Evolutionary conservation across 495 filamentous ascomycete species (phyloP).

Genomic region (Penicillium subrubescens): DNA sequence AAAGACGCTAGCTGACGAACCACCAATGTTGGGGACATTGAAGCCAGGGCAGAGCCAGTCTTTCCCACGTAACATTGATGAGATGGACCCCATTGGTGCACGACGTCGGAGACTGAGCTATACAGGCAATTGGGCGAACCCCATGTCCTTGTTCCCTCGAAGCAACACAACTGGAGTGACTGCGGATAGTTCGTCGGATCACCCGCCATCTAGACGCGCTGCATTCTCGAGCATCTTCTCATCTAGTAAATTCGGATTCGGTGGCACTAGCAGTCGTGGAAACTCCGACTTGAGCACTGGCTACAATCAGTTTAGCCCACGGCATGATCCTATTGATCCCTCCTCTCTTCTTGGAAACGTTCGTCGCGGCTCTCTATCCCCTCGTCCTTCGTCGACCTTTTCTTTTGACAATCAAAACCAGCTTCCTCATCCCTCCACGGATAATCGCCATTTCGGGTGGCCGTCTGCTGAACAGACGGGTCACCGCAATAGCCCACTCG

Average conservation of each 20-base stretch:
- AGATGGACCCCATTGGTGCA: constrained; percentile 69
- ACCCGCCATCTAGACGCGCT: constrained; percentile 44
- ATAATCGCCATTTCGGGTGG: constrained; percentile 71
- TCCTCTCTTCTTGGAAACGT: constrained; percentile 54
- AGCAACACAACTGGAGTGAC: constrained; percentile 45
- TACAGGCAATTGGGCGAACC: constrained; percentile 61
- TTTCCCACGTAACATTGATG: constrained; percentile 69
- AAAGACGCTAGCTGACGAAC: constrained; percentile 69
- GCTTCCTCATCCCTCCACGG: constrained; percentile 77
- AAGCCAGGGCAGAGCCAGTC: constrained; percentile 81
- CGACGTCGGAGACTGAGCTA: constrained; percentile 66
- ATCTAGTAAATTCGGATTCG: constrained; percentile 44
- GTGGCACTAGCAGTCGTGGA: constrained; percentile 44
- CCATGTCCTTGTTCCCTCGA: constrained; percentile 55
- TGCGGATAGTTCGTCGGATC: constrained; percentile 48
- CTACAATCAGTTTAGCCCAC: constrained; percentile 65
- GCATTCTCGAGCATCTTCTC: constrained; percentile 52
- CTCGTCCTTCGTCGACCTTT: constrained; percentile 75
- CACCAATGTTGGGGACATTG: constrained; percentile 69
- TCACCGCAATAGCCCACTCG: constrained; percentile 57
- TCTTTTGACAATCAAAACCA: constrained; percentile 67
- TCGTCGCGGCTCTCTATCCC: constrained; percentile 65
- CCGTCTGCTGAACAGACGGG: constrained; percentile 52
- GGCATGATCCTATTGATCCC: constrained; percentile 60
- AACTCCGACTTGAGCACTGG: constrained; percentile 46